These are phyloP conservation scores for Furculomyces boomerangus DNA, from an alignment of 371 early-diverging fungal genomes.

Conservation along the genomic window DNA sequence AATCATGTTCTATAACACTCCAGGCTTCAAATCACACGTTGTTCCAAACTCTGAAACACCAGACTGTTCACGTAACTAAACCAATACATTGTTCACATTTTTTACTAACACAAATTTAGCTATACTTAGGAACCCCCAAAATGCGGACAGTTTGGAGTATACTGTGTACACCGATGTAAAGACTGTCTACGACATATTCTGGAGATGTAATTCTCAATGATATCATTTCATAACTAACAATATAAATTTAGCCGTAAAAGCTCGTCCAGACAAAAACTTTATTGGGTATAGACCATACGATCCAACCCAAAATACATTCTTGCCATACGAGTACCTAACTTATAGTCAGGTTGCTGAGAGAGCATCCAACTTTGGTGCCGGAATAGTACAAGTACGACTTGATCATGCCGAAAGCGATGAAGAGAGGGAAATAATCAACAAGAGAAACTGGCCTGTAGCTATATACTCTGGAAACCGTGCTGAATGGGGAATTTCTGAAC, in stretches of 20 bases:
- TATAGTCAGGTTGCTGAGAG: constrained; percentile 28
- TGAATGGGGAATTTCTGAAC: constrained; percentile 83
- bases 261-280: constrained; percentile 19
- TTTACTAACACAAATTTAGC: no score
- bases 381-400: constrained; percentile 17
- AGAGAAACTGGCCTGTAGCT: constrained; percentile 25
- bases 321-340: constrained; percentile 43
- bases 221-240: background rate
- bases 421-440: background rate
- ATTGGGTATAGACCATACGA: constrained; percentile 33
- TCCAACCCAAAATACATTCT: constrained; percentile 24
- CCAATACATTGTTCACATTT: background rate
- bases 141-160: background rate
- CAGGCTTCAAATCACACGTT: background rate
- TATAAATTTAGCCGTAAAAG: constrained; percentile 2
- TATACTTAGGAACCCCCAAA: background rate
- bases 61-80: background rate
- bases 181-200: background rate
- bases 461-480: constrained; percentile 70
- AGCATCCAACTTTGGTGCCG: constrained; percentile 41
- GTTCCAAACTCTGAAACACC: background rate
- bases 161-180: background rate
- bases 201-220: background rate
- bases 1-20: background rate
- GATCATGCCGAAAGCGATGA: constrained; percentile 5